phyloP scores from a whole-genome alignment of 805 yeast species.

The Candida nonsorbophila region DNA sequence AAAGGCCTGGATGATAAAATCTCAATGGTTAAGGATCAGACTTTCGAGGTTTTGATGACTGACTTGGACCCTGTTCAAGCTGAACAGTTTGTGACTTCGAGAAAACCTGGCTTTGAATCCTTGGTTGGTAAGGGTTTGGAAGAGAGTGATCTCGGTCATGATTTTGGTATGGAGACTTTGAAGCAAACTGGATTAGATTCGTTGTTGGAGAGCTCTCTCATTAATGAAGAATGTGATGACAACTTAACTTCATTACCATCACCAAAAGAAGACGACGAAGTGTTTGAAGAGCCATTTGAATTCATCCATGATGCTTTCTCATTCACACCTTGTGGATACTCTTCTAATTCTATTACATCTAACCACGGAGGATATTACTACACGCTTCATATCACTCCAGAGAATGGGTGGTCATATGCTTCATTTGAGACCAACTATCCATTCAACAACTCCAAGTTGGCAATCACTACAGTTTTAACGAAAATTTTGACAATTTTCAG shows the following conservation, averaged over 20 bases:
- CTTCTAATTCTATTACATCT: conserved; percentile 74
- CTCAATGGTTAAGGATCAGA: conserved; percentile 46
- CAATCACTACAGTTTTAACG: conserved; percentile 51
- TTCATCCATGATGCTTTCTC: conserved; percentile 81
- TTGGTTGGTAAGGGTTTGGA: conserved; percentile 38
- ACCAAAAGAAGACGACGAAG: conserved; percentile 20
- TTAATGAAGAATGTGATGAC: too few species aligned
- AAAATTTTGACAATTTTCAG: conserved; percentile 60
- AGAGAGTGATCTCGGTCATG: conserved; percentile 73
- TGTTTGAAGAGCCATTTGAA: conserved; percentile 11
- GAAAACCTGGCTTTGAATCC: conserved; percentile 40
- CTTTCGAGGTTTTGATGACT: conserved; percentile 89
- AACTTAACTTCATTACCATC: conserved; percentile 37
- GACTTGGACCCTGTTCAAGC: conserved; percentile 59
- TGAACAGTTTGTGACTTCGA: conserved; percentile 50
- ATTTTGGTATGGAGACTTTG: conserved; percentile 68
- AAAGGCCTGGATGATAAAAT: conserved; percentile 4
- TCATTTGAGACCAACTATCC: conserved; percentile 89
- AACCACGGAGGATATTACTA: conserved; percentile 44
- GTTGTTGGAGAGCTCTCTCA: conserved; percentile 33
- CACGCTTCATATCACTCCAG: conserved; percentile 93
- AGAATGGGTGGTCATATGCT: conserved; percentile 90
- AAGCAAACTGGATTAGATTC: conserved; percentile 55
- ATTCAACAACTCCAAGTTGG: conserved; percentile 29
- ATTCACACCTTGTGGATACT: conserved; percentile 91